Percentiles rank a stretch among this genome's conserved stretches.
These are phyloP conservation scores for Cystofilobasidium ferigula DNA, from an alignment of 768 basidiomycete species.

Conservation along the genomic window DNA sequence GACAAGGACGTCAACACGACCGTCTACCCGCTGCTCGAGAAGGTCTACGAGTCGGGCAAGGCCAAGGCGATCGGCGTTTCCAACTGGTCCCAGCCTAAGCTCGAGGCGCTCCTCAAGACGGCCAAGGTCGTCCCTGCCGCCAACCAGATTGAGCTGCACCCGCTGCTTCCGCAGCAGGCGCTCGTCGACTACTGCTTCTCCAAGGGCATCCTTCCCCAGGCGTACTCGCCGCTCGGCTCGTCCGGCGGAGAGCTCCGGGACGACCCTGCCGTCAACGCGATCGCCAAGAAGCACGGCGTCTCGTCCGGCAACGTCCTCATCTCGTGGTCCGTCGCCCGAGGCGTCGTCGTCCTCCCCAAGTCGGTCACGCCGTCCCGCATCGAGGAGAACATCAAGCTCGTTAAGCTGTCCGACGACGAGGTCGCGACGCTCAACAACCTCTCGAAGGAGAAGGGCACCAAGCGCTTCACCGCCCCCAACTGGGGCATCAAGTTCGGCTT, in stretches of 20 bases:
- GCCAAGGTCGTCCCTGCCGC: slow-evolving; percentile 62
- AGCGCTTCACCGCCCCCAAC: slow-evolving; percentile 29
- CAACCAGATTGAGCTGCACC: slow-evolving; percentile 74
- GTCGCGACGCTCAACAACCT: slow-evolving; percentile 28
- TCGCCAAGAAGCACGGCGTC: slow-evolving; percentile 56
- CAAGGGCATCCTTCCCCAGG: slow-evolving; percentile 38
- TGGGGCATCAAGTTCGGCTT: slow-evolving; percentile 19
- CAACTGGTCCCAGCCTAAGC: slow-evolving; percentile 56
- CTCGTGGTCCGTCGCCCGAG: slow-evolving; percentile 48
- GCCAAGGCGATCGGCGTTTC: slow-evolving; percentile 67
- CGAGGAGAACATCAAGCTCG: slow-evolving; percentile 47
- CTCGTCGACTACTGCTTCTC: slow-evolving; percentile 58
- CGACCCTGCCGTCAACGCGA: slow-evolving; percentile 48
- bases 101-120: slow-evolving; percentile 56
- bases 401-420: slow-evolving; percentile 29
- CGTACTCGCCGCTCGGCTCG: slow-evolving; percentile 37
- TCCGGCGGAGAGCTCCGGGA: slow-evolving; percentile 56
- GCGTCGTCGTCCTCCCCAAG: slow-evolving; percentile 64
- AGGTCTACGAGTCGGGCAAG: slow-evolving; percentile 50
- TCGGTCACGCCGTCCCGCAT: slow-evolving; percentile 60
- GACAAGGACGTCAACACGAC: slow-evolving; percentile 27
- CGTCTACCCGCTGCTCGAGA: slow-evolving; percentile 32
- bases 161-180: slow-evolving; percentile 61
- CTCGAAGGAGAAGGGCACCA: slow-evolving; percentile 28
- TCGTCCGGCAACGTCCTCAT: slow-evolving; percentile 11